Percentiles rank a stretch among this genome's conserved stretches.
Conservation (phyloP, 371 early-diverging fungal species). For the Apophysomyces elegans region DNA sequence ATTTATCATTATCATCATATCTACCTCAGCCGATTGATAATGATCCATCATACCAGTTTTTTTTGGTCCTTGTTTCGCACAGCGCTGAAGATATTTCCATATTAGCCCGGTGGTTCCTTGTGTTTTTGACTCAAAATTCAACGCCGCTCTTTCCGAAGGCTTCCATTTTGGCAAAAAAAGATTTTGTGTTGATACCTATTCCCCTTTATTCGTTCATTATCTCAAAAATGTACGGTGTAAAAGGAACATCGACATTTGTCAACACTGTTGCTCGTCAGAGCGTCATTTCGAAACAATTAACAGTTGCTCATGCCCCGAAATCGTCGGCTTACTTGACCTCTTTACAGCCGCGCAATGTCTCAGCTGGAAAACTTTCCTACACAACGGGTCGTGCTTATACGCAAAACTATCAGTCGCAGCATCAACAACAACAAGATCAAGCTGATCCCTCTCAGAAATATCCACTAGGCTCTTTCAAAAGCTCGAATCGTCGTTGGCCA, state of each 20-base stretch:
- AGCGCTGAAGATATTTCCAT: too few relatives aligned
- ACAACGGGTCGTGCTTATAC: constrained; percentile 41
- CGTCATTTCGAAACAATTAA: constrained; percentile 46
- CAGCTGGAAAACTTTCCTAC: constrained; percentile 48
- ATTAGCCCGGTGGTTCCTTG: too few relatives aligned
- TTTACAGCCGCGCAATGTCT: constrained; percentile 45
- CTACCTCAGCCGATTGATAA: too few relatives aligned
- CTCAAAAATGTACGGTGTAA: constrained; percentile 47
- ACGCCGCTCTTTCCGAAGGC: neutral
- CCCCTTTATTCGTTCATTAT: constrained; percentile 7
- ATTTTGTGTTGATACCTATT: neutral
- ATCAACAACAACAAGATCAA: constrained; percentile 25
- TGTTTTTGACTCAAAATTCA: neutral
- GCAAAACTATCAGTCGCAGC: constrained; percentile 26
- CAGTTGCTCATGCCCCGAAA: constrained; percentile 34
- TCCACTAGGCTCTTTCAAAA: constrained; percentile 15
- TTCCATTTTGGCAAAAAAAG: constrained; percentile 7
- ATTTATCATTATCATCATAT: too few relatives aligned
- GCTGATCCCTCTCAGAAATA: constrained; percentile 8
- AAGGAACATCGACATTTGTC: constrained; percentile 46
- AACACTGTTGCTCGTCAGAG: constrained; percentile 51
- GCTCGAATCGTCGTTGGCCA: constrained; percentile 4
- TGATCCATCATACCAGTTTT: too few relatives aligned
- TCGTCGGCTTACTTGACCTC: constrained; percentile 44
- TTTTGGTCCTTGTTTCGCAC: too few relatives aligned